phyloP scores from a whole-genome alignment of 2,329 filamentous ascomycete genomes.

The Geosmithia putterillii region DNA sequence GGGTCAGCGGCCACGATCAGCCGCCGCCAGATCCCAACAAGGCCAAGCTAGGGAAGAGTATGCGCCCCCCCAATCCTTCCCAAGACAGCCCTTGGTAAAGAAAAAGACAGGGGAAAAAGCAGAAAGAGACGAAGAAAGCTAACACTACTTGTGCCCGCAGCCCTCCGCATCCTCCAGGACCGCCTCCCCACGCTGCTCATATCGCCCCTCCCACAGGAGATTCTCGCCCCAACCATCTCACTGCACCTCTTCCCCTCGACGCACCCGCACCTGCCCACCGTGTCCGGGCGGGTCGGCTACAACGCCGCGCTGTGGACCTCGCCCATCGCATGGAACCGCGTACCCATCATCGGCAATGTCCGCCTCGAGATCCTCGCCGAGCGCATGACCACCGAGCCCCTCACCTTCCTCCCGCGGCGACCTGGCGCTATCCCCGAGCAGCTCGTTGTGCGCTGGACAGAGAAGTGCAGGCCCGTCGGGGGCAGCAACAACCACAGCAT shows the following conservation, averaged over 20 bases:
- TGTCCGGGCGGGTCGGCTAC: constrained; percentile 82
- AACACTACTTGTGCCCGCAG: constrained; percentile 20
- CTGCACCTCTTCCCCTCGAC: constrained; percentile 63
- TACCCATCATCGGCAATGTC: constrained; percentile 85
- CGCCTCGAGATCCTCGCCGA: constrained; percentile 79
- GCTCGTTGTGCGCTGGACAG: constrained; percentile 80
- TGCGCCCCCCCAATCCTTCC: constrained; percentile 9
- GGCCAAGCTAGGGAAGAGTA: constrained; percentile 51
- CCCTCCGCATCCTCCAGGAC: constrained; percentile 52
- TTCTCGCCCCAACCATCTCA: constrained; percentile 63
- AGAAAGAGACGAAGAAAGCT: background rate
- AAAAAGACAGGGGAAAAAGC: background rate
- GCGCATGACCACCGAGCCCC: constrained; percentile 59
- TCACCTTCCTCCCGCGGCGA: constrained; percentile 32
- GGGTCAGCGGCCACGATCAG: constrained; percentile 15
- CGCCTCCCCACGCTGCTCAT: constrained; percentile 56
- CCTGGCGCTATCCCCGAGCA: constrained; percentile 58
- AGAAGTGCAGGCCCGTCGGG: constrained; percentile 18
- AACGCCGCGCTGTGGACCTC: constrained; percentile 91
- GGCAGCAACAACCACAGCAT: constrained; percentile 15
- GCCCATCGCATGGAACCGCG: constrained; percentile 86
- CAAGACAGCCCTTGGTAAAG: background rate
- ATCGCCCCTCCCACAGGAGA: constrained; percentile 56
- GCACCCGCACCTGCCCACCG: constrained; percentile 81
- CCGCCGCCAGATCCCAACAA: constrained; percentile 41